Evolutionary conservation across 305 asterid genomes (phyloP).

Genomic region (Petunia hybrid): DNA sequence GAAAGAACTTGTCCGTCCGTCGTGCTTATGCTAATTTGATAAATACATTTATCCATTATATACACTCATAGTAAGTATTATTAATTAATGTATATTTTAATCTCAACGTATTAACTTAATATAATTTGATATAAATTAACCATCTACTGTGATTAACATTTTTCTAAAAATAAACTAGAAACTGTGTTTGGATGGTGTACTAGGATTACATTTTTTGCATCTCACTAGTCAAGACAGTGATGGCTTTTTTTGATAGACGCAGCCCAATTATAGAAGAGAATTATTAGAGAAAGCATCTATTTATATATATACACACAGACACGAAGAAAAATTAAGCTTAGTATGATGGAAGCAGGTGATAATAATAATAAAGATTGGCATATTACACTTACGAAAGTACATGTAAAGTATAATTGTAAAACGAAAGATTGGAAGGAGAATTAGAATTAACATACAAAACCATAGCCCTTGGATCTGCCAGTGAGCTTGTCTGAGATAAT

Average conservation of each 20-base stretch:
- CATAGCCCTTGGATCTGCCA: slow-evolving; percentile 98
- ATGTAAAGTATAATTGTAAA: neutral
- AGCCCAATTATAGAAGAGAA: neutral
- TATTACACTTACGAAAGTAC: neutral
- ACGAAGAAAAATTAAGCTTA: neutral
- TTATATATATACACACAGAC: neutral
- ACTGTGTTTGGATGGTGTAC: neutral
- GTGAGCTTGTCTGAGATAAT: slow-evolving; percentile 90
- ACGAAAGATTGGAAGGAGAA: neutral
- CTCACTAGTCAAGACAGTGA: neutral
- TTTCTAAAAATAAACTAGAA: neutral
- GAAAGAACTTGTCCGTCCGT: no score
- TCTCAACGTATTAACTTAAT: no score
- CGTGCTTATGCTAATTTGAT: neutral
- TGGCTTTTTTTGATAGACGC: neutral
- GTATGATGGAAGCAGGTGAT: no score
- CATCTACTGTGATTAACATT: no score
- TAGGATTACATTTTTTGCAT: neutral
- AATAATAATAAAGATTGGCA: neutral
- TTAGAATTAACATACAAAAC: slow-evolving; percentile 65
- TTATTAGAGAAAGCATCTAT: neutral
- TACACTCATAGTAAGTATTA: no score
- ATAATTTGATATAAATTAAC: no score
- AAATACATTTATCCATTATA: no score
- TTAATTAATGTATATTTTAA: no score